phyloP scores from a whole-genome alignment of 2,329 filamentous ascomycete species.

The Aspergillus tanneri region DNA sequence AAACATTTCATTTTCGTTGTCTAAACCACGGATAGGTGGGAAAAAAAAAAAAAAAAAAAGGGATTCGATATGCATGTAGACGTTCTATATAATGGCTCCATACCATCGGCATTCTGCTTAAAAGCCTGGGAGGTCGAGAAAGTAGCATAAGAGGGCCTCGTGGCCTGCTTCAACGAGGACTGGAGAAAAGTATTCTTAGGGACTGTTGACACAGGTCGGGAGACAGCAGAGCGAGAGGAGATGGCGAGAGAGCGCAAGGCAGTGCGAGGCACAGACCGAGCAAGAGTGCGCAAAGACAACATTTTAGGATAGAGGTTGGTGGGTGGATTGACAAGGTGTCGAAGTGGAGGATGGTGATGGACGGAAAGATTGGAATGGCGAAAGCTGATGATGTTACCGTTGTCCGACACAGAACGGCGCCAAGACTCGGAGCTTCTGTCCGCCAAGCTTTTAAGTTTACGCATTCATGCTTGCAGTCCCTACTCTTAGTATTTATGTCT shows the following conservation, averaged over 20 bases:
- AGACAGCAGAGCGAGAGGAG: constrained; percentile 46
- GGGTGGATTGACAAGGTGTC: constrained; percentile 1
- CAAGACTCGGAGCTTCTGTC: constrained; percentile 3
- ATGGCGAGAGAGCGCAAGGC: constrained; percentile 57
- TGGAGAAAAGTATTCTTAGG: constrained; percentile 53
- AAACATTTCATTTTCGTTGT: background rate
- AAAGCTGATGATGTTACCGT: constrained; percentile 14
- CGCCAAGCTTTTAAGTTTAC: background rate
- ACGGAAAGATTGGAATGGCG: constrained; percentile 19
- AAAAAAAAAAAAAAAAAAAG: too few relatives aligned
- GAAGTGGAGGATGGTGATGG: constrained; percentile 14
- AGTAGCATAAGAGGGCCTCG: constrained; percentile 44
- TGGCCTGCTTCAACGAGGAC: constrained; percentile 48
- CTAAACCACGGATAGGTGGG: background rate
- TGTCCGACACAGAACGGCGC: background rate
- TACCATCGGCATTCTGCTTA: constrained; percentile 49
- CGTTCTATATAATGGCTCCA: constrained; percentile 20
- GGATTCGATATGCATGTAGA: too few relatives aligned
- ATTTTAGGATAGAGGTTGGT: constrained; percentile 45
- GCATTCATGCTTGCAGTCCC: too few relatives aligned
- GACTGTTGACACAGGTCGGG: constrained; percentile 50
- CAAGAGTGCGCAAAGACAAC: constrained; percentile 66
- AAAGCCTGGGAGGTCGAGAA: constrained; percentile 48
- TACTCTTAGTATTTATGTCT: too few relatives aligned
- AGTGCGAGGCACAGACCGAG: constrained; percentile 66